These are phyloP conservation scores for Glaciozyma antarctica DNA, from an alignment of 768 basidiomycete species.

Conservation along the genomic window DNA sequence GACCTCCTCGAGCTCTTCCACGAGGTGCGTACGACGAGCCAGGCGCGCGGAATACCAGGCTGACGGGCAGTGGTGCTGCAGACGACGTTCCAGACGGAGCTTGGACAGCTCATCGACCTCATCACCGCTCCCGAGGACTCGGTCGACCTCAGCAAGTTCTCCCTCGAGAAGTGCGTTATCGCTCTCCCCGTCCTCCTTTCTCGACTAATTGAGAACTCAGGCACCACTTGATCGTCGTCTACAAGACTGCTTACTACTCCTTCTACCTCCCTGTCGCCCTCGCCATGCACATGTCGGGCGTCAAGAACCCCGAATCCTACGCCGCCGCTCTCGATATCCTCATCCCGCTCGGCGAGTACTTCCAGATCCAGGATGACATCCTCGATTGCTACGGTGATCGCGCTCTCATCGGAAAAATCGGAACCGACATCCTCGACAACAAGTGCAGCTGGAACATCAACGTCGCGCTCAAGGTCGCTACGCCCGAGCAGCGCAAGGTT, in stretches of 20 bases:
- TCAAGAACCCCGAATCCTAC: slow-evolving; percentile 52
- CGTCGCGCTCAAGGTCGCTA: slow-evolving; percentile 54
- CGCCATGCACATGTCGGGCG: slow-evolving; percentile 63
- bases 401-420: slow-evolving; percentile 89
- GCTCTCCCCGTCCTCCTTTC: not conserved
- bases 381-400: slow-evolving; percentile 85
- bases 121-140: slow-evolving; percentile 87
- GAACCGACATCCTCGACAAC: slow-evolving; percentile 97
- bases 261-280: slow-evolving; percentile 98
- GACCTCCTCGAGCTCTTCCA: slow-evolving; percentile 86
- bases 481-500: slow-evolving; percentile 43
- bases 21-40: slow-evolving; percentile 46
- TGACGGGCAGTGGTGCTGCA: slow-evolving; percentile 26
- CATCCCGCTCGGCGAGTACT: slow-evolving; percentile 89
- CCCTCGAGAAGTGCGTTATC: slow-evolving; percentile 59
- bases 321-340: slow-evolving; percentile 68
- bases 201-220: slow-evolving; percentile 41
- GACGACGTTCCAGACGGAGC: slow-evolving; percentile 78
- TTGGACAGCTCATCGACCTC: slow-evolving; percentile 90
- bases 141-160: slow-evolving; percentile 81
- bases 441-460: slow-evolving; percentile 98
- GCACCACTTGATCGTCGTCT: slow-evolving; percentile 83
- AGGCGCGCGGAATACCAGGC: not conserved
- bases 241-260: slow-evolving; percentile 96
- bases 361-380: slow-evolving; percentile 97